These are phyloP conservation scores for Boletus tomentosulus DNA, from an alignment of 768 basidiomycete species.

Conservation along the genomic window DNA sequence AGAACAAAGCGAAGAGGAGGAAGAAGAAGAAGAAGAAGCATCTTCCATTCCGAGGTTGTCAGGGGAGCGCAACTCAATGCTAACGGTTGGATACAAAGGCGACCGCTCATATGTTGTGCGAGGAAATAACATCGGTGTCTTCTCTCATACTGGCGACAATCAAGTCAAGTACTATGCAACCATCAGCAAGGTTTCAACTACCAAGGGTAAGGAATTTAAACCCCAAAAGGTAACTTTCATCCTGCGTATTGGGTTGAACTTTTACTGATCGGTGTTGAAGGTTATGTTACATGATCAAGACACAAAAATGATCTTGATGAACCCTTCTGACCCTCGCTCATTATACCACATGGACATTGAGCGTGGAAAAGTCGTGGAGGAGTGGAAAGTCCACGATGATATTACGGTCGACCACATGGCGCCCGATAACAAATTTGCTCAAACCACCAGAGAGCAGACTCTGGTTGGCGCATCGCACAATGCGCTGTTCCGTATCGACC, in stretches of 20 bases:
- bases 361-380: conserved; percentile 93
- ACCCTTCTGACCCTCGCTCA: conserved; percentile 74
- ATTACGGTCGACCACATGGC: conserved; percentile 85
- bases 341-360: conserved; percentile 91
- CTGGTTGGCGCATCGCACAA: conserved; percentile 92
- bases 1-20: conserved; percentile 41
- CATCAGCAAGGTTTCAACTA: conserved; percentile 76
- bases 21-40: conserved; percentile 36
- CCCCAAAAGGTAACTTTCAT: conserved; percentile 67
- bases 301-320: conserved; percentile 89
- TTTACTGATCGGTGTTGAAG: conserved; percentile 37
- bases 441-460: conserved; percentile 88
- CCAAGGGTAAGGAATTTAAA: conserved; percentile 78
- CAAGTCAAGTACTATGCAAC: conserved; percentile 83
- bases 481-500: conserved; percentile 96
- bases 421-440: conserved; percentile 92
- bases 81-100: conserved; percentile 93
- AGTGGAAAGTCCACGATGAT: conserved; percentile 96
- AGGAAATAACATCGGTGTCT: conserved; percentile 89
- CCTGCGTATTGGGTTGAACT: background rate
- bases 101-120: conserved; percentile 92
- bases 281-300: conserved; percentile 98
- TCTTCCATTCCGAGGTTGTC: conserved; percentile 37
- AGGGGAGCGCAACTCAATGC: conserved; percentile 78
- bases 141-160: conserved; percentile 65